Base-by-base conservation (phyloP, 78 protist species). In the Cavenderia fasciculata region DNA sequence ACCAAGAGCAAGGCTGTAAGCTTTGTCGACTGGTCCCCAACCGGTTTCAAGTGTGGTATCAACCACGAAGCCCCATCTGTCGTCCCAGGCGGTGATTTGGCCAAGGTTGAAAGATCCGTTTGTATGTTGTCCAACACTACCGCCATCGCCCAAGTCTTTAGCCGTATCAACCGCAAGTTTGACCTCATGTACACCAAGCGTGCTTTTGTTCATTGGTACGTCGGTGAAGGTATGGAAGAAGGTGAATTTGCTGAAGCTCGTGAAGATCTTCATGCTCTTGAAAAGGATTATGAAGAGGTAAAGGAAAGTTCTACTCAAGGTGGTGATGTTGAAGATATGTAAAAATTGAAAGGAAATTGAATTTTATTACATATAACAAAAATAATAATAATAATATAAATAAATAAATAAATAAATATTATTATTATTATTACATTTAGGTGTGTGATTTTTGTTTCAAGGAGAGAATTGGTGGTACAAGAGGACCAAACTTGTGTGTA, bases 161-260 rank as follows among this genome's bases (percentile, higher is more conserved):
- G 97, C 5, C 94, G 99, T 47, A 86, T 98, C 31, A 96, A 98
- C 87, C 94, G 75, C 77, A 96, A 97, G 95, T 95, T 95, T 85
- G 95, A 94, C 18, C 95, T 98, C 34, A 97, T 99, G 99, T 98
- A 96, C 93, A 95, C 96, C 95, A 97, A 97, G 97, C 95, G 99
- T 27, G 99, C 99, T 88, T 99, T 98, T 87, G 99, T 99, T 40
- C 99, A 98, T 88, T 97, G 99, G 98, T 98, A 97, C 95, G 98
- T 98, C 74, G 99, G 99, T 56, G 99, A 99, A 95, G 99, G 99
- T 41, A 99, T 99, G 99, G 99, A 97, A 86, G 99, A 98, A 87
- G 99, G 99, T 34, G 99, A 99, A 94, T 99, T 99, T 97, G 88
- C 98, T 51, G 99, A 99, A 95, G 99, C 99, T 54, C 96, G 98